Conservation (phyloP, 805 yeast species). For the Yarrowia hollandica region DNA sequence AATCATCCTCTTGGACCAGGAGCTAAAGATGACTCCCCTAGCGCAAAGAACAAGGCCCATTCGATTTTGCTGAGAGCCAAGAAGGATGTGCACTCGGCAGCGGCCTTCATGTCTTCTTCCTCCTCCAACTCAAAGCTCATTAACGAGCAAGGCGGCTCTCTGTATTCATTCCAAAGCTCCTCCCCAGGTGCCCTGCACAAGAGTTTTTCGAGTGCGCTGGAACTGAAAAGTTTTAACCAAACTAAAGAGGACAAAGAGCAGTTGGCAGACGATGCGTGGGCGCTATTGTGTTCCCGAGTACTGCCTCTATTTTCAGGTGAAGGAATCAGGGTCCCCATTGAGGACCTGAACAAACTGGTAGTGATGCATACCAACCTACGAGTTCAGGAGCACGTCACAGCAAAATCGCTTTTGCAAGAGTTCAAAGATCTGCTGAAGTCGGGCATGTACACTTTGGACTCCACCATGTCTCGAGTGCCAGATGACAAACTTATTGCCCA, state of each 20-base stretch:
- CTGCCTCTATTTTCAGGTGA: slow-evolving; percentile 54
- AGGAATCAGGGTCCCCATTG: slow-evolving; percentile 53
- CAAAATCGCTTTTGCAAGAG: slow-evolving; percentile 47
- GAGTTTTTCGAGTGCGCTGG: slow-evolving; percentile 37
- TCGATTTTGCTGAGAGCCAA: slow-evolving; percentile 44
- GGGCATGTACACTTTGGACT: slow-evolving; percentile 43
- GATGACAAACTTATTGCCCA: slow-evolving; percentile 39
- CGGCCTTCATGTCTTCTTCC: slow-evolving; percentile 45
- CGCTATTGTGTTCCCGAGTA: slow-evolving; percentile 46
- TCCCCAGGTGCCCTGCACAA: slow-evolving; percentile 41
- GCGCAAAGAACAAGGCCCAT: slow-evolving; percentile 38
- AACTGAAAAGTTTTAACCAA: slow-evolving; percentile 36
- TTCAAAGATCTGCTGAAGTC: slow-evolving; percentile 48
- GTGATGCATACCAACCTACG: slow-evolving; percentile 45
- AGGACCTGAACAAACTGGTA: slow-evolving; percentile 55
- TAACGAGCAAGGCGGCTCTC: slow-evolving; percentile 44
- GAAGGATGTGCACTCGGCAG: slow-evolving; percentile 43
- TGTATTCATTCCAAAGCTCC: slow-evolving; percentile 46
- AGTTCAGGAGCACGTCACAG: slow-evolving; percentile 43
- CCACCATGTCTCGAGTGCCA: slow-evolving; percentile 35
- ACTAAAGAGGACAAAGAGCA: slow-evolving; percentile 42
- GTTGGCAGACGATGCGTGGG: slow-evolving; percentile 53
- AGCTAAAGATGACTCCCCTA: slow-evolving; percentile 31
- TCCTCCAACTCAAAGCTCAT: slow-evolving; percentile 47
- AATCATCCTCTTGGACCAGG: not conserved